Evolutionary conservation across 2,329 filamentous ascomycete species (phyloP).

Genomic region (Ramularia endophylla): DNA sequence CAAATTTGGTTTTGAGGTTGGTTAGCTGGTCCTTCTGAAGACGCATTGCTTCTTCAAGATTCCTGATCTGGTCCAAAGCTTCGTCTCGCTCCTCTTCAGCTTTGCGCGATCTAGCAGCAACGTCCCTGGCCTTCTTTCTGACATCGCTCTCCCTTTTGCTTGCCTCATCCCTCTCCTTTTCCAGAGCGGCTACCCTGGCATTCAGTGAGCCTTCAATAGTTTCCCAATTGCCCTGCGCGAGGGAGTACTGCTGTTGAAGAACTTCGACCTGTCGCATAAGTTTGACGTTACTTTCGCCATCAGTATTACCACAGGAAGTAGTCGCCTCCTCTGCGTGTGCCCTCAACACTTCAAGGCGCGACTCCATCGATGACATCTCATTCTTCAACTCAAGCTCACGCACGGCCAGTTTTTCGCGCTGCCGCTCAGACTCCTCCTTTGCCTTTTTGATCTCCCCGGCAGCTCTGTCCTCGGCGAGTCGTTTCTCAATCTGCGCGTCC

Average conservation of each 20-base stretch:
- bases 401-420: constrained; percentile 62
- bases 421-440: constrained; percentile 65
- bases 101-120: constrained; percentile 61
- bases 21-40: constrained; percentile 55
- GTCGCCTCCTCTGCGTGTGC: constrained; percentile 82
- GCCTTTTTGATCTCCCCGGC: constrained; percentile 65
- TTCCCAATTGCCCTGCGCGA: constrained; percentile 96
- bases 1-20: constrained; percentile 57
- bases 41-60: constrained; percentile 58
- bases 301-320: constrained; percentile 55
- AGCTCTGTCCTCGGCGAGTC: constrained; percentile 64
- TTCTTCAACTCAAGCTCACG: constrained; percentile 71
- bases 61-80: constrained; percentile 57
- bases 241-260: constrained; percentile 87
- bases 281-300: constrained; percentile 58
- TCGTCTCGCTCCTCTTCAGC: constrained; percentile 80
- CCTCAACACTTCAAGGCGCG: constrained; percentile 83
- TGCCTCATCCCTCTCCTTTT: constrained; percentile 87
- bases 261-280: constrained; percentile 91
- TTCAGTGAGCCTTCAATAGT: constrained; percentile 85
- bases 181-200: constrained; percentile 67
- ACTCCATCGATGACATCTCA: constrained; percentile 73
- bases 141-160: constrained; percentile 77
- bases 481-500: constrained; percentile 66
- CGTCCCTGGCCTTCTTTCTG: constrained; percentile 81